Conservation (phyloP, 371 early-diverging fungal genomes). For the Lichtheimia hyalospora region DNA sequence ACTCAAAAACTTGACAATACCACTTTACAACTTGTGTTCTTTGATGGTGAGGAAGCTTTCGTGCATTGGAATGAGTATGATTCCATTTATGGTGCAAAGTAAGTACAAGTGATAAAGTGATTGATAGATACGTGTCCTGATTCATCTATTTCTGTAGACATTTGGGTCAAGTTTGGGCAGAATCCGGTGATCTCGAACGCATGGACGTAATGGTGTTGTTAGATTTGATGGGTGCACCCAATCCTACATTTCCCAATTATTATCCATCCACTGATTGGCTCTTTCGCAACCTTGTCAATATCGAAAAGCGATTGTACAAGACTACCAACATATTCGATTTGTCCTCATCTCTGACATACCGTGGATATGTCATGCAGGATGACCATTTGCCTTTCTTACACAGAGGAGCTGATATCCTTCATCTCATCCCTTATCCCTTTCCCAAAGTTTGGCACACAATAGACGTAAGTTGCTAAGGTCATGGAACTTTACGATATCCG, state of each 20-base stretch:
- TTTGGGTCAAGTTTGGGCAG: slow-evolving; percentile 45
- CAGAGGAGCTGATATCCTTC: slow-evolving; percentile 83
- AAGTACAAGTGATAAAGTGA: slow-evolving; percentile 25
- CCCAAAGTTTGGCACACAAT: slow-evolving; percentile 90
- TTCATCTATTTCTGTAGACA: slow-evolving; percentile 20
- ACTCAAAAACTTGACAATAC: slow-evolving; percentile 16
- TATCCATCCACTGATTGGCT: slow-evolving; percentile 63
- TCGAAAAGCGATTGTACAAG: slow-evolving; percentile 49
- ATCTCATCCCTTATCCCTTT: slow-evolving; percentile 90
- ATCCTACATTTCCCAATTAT: slow-evolving; percentile 55
- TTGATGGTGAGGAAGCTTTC: slow-evolving; percentile 98
- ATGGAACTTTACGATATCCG: neutral
- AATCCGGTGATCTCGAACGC: slow-evolving; percentile 46
- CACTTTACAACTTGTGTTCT: slow-evolving; percentile 89
- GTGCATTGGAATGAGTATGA: slow-evolving; percentile 74
- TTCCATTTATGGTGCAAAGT: slow-evolving; percentile 92
- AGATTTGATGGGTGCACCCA: slow-evolving; percentile 78
- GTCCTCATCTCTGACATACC: slow-evolving; percentile 27
- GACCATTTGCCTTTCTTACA: slow-evolving; percentile 91
- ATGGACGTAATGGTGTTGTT: slow-evolving; percentile 89
- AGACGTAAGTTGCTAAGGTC: slow-evolving; percentile 31
- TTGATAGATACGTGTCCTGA: slow-evolving; percentile 22
- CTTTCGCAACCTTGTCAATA: slow-evolving; percentile 47
- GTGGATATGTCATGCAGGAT: slow-evolving; percentile 68
- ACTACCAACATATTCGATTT: slow-evolving; percentile 39